Base-by-base conservation (phyloP, 768 basidiomycete species). In the Lyophyllum shimeji region DNA sequence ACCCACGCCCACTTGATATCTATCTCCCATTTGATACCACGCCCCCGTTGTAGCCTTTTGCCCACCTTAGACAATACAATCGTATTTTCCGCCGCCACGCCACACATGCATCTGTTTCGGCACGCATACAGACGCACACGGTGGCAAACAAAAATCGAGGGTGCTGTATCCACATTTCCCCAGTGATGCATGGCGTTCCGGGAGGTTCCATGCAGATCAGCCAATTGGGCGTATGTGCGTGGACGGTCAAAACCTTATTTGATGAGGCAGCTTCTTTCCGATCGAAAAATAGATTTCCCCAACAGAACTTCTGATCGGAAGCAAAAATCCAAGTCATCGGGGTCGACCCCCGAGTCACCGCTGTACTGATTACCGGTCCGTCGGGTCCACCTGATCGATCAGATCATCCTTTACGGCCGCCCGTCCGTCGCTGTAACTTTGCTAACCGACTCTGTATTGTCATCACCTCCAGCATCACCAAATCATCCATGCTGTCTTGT, bases 251-350 rank as follows among this genome's bases (percentile, higher is more conserved):
- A 29, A 61, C 52, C 52, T 55, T 62, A 52, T 58, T 57, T 54
- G 39, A 45, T 50, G 45, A 43, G 43, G 25, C 24, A 49, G 34
- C 50, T 60, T 64, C 54, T 59, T 29, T 53, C 55, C 52, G 64
- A 69, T 68, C 66, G 60, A 67, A n/a, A 64, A 67, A 60, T 64
- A 66, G 65, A 60, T 65, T 67, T 67, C 64, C 60, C 50, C 69
- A 69, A 73, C 69, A 71, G 73, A 74, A 75, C 65, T 71, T 75
- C 74, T 74, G 74, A 75, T 75, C 72, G 72, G 71, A 71, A 73
- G 65, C 63, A 66, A 65, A n/a, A 60, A 52, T 55, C 17, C 39
- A 51, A 37, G 49, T 49, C 42, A 54, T 60, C 54, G 40, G 57
- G 50, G 60, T 53, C 44, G 55, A 55, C 50, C 34, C 49, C 46